Conservation (phyloP, 225 moss, liverwort and hornwort genomes). For the Rhytidiadelphus loreus region DNA sequence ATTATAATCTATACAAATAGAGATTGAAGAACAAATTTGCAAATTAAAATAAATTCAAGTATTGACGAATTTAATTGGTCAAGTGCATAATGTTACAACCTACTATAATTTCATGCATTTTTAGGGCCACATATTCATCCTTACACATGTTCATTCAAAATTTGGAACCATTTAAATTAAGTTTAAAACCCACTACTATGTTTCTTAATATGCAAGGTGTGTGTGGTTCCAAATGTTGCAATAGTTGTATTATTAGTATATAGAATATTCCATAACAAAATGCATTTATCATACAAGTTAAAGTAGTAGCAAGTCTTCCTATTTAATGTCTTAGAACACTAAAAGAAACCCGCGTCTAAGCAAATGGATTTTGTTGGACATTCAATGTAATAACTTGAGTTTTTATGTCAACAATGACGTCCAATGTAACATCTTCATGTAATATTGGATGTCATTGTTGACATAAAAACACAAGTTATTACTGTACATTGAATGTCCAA, state of each 20-base stretch:
- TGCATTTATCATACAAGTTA: neutral
- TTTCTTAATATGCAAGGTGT: neutral
- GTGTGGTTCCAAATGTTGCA: neutral
- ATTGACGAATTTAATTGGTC: too few relatives aligned
- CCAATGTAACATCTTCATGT: too few relatives aligned
- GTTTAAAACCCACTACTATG: neutral
- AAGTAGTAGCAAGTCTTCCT: neutral
- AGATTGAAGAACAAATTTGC: fast-evolving
- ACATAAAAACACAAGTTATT: too few relatives aligned
- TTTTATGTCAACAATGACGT: too few relatives aligned
- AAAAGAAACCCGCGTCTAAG: too few relatives aligned
- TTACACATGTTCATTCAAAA: neutral
- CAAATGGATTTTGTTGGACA: too few relatives aligned
- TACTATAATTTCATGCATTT: neutral
- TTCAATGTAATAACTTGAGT: too few relatives aligned
- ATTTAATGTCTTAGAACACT: neutral
- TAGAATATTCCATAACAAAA: neutral
- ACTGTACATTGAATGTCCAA: too few relatives aligned
- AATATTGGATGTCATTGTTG: too few relatives aligned
- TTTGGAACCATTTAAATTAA: neutral
- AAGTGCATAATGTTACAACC: neutral
- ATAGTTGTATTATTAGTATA: fast-evolving
- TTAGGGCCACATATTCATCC: neutral
- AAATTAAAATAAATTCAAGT: neutral
- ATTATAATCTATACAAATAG: neutral